These are phyloP conservation scores for Mycena haematopus DNA, from an alignment of 768 basidiomycete species.

Conservation along the genomic window DNA sequence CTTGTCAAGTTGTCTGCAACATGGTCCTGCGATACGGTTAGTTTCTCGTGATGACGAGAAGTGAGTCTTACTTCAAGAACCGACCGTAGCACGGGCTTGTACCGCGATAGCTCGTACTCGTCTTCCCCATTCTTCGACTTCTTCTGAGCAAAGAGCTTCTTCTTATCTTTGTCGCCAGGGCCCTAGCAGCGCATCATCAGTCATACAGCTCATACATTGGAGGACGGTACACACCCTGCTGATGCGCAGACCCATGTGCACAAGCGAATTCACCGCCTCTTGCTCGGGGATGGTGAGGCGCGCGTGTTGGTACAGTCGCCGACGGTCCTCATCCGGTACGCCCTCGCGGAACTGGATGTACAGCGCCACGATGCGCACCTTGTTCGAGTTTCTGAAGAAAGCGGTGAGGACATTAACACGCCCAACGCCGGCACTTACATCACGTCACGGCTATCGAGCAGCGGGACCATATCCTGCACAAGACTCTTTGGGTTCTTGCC, in stretches of 20 bases:
- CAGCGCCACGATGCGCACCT: slow-evolving; percentile 94
- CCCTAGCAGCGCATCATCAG: slow-evolving; percentile 49
- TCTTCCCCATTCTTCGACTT: slow-evolving; percentile 80
- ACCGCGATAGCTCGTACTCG: slow-evolving; percentile 96
- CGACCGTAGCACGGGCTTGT: slow-evolving; percentile 80
- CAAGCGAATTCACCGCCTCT: slow-evolving; percentile 90
- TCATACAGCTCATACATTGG: background rate
- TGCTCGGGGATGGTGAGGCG: slow-evolving; percentile 86
- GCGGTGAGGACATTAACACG: slow-evolving; percentile 5
- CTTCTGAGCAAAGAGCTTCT: slow-evolving; percentile 73
- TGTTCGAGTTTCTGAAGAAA: slow-evolving; percentile 75
- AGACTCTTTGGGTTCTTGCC: slow-evolving; percentile 94
- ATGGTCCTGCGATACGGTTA: slow-evolving; percentile 68
- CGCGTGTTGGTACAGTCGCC: slow-evolving; percentile 94
- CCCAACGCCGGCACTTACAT: slow-evolving; percentile 54
- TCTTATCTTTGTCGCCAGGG: slow-evolving; percentile 77
- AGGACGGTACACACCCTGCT: slow-evolving; percentile 63
- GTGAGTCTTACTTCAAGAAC: slow-evolving; percentile 74
- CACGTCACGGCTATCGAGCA: slow-evolving; percentile 87
- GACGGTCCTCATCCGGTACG: slow-evolving; percentile 97
- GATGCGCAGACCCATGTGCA: slow-evolving; percentile 83
- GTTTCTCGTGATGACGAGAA: background rate
- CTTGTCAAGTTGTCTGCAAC: slow-evolving; percentile 78
- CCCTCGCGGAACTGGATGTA: slow-evolving; percentile 96
- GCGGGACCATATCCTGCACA: slow-evolving; percentile 98